Base-by-base conservation (phyloP, 2,329 filamentous ascomycete species). In the Harringtonia lauricola region DNA sequence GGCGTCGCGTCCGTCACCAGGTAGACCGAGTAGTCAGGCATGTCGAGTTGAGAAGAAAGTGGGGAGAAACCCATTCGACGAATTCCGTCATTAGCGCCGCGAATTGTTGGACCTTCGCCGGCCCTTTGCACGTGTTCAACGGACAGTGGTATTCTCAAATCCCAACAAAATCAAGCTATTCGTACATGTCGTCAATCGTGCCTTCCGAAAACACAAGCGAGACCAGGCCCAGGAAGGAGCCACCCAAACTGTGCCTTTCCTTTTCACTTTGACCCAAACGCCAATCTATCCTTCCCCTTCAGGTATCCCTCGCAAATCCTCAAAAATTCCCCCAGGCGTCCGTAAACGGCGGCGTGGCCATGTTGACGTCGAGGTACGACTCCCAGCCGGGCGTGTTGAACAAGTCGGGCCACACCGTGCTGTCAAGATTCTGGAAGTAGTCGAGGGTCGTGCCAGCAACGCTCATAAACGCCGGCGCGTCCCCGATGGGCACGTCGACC, bases 1-100 rank as follows among this genome's bases (percentile, higher is more conserved):
- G 82, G 75, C n/a, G 88, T 94, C 41, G 87, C 92, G 70, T 95
- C 89, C 6, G 89, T 95, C 53, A 95, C 89, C 46, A 95, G 73
- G 60, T 95, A 95, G 33, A 95, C 68, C 39, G 82, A 81, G 60
- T 94, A 89, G 63, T 94, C 79, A 24, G 14, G 21, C 15, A 15
- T 13, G 8, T 17, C 14, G n/a, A 6, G 4, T 8, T 15, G n/a
- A 17, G n/a, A 34, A 34, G 10, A 34, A 18, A 18, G 15, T 2
- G 7, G 12, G 10, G 19, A 13, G 22, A 24, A 21, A 22, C 8
- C 17, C 3, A 8, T 17, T 22, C 10, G n/a, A 22, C 21, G 10
- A 12, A 37, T 8, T 29, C n/a, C n/a, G n/a, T n/a, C n/a, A n/a
- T n/a, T n/a, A n/a, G n/a, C n/a, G n/a, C n/a, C n/a, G n/a, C n/a